phyloP scores from a whole-genome alignment of 2,329 filamentous ascomycete genomes.

The Cyphellophora attinorum region DNA sequence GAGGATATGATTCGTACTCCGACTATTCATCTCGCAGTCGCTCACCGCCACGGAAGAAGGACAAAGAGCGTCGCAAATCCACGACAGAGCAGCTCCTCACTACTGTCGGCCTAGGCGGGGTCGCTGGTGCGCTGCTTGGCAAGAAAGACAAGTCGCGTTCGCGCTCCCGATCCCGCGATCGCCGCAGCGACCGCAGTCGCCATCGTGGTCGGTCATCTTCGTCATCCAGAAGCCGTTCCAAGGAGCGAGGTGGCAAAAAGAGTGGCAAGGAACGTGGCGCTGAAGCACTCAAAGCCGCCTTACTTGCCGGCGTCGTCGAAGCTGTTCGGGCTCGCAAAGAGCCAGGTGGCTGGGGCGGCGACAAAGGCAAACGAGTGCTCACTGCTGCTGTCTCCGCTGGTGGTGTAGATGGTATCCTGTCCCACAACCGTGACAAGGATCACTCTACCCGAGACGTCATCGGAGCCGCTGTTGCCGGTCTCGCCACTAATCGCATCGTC shows the following conservation, averaged over 20 bases:
- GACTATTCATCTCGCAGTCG: slow-evolving; percentile 25
- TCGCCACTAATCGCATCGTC: slow-evolving; percentile 75
- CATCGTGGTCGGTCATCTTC: slow-evolving; percentile 35
- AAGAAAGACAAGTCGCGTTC: slow-evolving; percentile 51
- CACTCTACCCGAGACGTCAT: slow-evolving; percentile 71
- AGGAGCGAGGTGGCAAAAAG: slow-evolving; percentile 41
- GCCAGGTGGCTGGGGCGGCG: slow-evolving; percentile 78
- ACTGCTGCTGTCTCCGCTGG: slow-evolving; percentile 80
- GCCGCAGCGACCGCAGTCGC: slow-evolving; percentile 40
- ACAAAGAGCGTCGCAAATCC: slow-evolving; percentile 32
- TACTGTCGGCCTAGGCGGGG: slow-evolving; percentile 48
- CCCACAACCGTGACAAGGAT: slow-evolving; percentile 50
- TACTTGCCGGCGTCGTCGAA: slow-evolving; percentile 83
- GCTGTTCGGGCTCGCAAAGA: slow-evolving; percentile 86
- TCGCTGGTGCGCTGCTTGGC: slow-evolving; percentile 40
- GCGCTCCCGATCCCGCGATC: slow-evolving; percentile 50
- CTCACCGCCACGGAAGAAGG: slow-evolving; percentile 21
- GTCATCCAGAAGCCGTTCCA: slow-evolving; percentile 44
- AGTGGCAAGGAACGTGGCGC: slow-evolving; percentile 51
- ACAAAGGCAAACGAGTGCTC: slow-evolving; percentile 83
- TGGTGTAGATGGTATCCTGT: slow-evolving; percentile 66
- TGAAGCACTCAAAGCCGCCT: slow-evolving; percentile 82
- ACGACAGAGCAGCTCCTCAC: slow-evolving; percentile 41
- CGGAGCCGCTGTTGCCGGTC: slow-evolving; percentile 79
- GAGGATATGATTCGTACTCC: slow-evolving; percentile 18